Base-by-base conservation (phyloP, 306 rosid species). In the Lupinus albus region DNA sequence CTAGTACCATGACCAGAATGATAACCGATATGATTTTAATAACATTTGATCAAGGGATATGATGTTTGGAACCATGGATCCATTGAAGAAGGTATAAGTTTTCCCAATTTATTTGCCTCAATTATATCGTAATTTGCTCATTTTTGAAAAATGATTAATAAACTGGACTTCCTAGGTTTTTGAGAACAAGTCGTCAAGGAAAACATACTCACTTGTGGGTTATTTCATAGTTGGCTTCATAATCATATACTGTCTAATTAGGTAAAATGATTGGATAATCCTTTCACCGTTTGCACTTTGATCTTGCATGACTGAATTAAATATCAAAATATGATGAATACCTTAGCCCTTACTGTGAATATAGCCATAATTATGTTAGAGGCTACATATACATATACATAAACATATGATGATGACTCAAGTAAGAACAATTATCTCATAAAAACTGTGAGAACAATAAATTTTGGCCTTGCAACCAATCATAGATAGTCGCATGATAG, bases 31-130 rank as follows among this genome's bases (percentile, higher is more conserved):
- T n/a, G n/a, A n/a, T n/a, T n/a, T n/a, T n/a, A n/a, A n/a, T n/a
- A n/a, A n/a, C n/a, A n/a, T n/a, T n/a, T n/a, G 86, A 70, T 88
- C 97, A 70, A 86, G 97, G 86, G 98, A 96, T 64, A 70, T 88
- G 78, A 89, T 93, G 96, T 77, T 81, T 50, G 89, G 97, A 76
- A 93, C 98, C 67, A 93, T 93, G 98, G 94, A 88, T 57, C 86
- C 97, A 72, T 88, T 93, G 81, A 93, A 88, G 82, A 90, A 54
- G 97, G 98, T 93, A 83, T 25, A 25, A 2, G 10, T 78, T 39
- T 63, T 11, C 35, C 61, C 73, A 25, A 53, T 20, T 13, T 47
- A 47, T 11, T 25, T 62, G 11, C 73, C 71, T 54, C 10, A 49
- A 4, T 69, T 15, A 67, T 44, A 7, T 41, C 25, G 13, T 51